These are phyloP conservation scores for Cryptococcus hybrid DNA, from an alignment of 1,284 basidiomycete species.

Conservation along the genomic window DNA sequence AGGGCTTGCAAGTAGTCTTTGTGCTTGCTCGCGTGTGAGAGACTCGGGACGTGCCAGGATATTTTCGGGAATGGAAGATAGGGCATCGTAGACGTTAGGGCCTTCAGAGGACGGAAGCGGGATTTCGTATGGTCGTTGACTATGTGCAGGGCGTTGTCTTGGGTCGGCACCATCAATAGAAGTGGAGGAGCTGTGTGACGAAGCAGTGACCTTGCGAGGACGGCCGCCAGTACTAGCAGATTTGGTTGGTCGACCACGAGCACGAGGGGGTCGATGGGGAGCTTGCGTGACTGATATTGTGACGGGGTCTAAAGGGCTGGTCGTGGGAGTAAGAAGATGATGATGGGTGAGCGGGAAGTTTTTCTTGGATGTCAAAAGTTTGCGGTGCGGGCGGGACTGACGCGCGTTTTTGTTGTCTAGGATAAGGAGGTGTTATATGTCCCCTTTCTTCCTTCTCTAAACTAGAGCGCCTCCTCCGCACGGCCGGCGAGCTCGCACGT, in stretches of 20 bases:
- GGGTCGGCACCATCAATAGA: neutral
- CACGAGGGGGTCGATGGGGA: neutral
- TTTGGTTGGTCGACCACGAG: neutral
- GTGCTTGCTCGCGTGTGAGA: slow-evolving; percentile 41
- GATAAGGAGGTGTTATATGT: neutral
- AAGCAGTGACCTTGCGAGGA: neutral
- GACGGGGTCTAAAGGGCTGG: neutral
- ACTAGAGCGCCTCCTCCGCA: neutral
- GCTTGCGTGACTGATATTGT: neutral
- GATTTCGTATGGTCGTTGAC: too few species aligned
- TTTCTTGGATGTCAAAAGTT: neutral
- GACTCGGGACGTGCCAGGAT: neutral
- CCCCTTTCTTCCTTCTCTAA: neutral
- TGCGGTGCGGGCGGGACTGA: neutral
- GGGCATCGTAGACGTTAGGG: neutral
- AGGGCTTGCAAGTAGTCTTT: slow-evolving; percentile 32
- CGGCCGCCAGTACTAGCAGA: neutral
- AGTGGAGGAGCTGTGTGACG: neutral
- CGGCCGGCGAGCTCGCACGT: neutral
- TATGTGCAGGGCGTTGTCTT: neutral
- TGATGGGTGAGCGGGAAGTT: neutral
- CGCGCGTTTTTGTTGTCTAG: too few species aligned
- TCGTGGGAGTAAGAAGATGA: neutral
- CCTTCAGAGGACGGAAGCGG: neutral
- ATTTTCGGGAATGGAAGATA: neutral